These are phyloP conservation scores for Thymus mandschuricus DNA, from an alignment of 257 asterid genomes.

Conservation along the genomic window DNA sequence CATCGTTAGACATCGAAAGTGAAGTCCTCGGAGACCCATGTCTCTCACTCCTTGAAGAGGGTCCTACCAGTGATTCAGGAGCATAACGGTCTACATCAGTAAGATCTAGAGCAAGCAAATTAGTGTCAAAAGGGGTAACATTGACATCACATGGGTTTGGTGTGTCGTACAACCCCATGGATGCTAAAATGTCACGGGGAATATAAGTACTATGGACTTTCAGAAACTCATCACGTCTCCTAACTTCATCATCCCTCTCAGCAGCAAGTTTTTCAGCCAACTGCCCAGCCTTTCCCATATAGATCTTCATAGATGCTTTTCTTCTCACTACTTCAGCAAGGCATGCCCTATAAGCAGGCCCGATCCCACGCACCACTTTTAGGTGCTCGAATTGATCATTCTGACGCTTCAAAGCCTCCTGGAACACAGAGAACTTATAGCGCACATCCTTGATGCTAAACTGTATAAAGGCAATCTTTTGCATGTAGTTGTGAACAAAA, in stretches of 20 bases:
- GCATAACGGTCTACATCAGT: constrained; percentile 88
- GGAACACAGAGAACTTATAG: constrained; percentile 82
- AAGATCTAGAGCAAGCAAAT: constrained; percentile 76
- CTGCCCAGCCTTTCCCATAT: constrained; percentile 98
- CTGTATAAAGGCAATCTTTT: constrained; percentile 87
- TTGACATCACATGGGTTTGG: constrained; percentile 92
- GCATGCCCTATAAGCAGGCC: constrained; percentile 92
- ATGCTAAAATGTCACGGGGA: constrained; percentile 81
- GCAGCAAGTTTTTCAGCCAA: constrained; percentile 93
- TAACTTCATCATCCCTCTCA: constrained; percentile 83
- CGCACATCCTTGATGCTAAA: constrained; percentile 81
- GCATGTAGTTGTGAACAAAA: constrained; percentile 88
- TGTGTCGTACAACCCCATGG: constrained; percentile 87
- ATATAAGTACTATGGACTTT: constrained; percentile 68
- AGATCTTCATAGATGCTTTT: constrained; percentile 89
- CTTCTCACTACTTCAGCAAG: constrained; percentile 96
- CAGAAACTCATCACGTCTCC: constrained; percentile 85
- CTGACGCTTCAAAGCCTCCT: constrained; percentile 93
- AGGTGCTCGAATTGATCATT: constrained; percentile 87
- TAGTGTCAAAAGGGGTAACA: constrained; percentile 76
- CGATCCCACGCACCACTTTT: constrained; percentile 86
- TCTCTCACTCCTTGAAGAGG: constrained; percentile 56
- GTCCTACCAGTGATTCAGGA: constrained; percentile 79
- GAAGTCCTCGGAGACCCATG: constrained; percentile 60
- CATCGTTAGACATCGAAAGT: constrained; percentile 57